phyloP scores from a whole-genome alignment of 2,329 filamentous ascomycete species.

The Onygena corvina region DNA sequence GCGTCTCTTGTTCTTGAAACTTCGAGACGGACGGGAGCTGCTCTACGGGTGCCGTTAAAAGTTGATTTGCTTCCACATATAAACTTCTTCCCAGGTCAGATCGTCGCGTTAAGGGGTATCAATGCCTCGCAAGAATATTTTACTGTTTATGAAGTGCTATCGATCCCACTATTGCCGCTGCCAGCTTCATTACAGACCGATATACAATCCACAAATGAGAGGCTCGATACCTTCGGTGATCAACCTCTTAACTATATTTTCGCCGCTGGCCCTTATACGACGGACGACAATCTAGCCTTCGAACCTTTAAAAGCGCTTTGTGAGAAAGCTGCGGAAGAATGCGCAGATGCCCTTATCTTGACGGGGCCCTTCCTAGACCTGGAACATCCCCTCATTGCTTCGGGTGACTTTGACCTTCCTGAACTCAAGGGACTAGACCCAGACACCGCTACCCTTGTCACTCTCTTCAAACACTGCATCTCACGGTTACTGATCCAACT shows the following conservation, averaged over 20 bases:
- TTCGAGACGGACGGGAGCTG: conserved; percentile 70
- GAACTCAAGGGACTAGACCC: conserved; percentile 55
- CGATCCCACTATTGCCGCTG: conserved; percentile 59
- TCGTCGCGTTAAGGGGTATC: conserved; percentile 73
- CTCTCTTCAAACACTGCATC: conserved; percentile 72
- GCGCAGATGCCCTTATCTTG: conserved; percentile 67
- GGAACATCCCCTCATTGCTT: conserved; percentile 77
- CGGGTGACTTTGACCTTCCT: conserved; percentile 65
- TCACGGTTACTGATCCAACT: conserved; percentile 61
- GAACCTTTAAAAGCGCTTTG: conserved; percentile 76
- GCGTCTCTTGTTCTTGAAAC: conserved; percentile 81
- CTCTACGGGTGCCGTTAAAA: conserved; percentile 67
- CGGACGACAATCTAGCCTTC: conserved; percentile 84
- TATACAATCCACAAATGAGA: conserved; percentile 57
- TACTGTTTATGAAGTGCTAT: conserved; percentile 61
- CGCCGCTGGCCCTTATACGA: conserved; percentile 78
- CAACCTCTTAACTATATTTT: conserved; percentile 65
- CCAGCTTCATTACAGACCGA: conserved; percentile 57
- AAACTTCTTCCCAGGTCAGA: conserved; percentile 88
- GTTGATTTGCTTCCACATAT: conserved; percentile 56
- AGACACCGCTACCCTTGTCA: conserved; percentile 66
- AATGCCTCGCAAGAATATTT: conserved; percentile 82
- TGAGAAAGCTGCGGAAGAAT: conserved; percentile 58
- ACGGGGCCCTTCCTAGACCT: conserved; percentile 81
- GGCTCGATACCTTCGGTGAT: conserved; percentile 52